Evolutionary conservation across 129 eudicot species (phyloP).

Genomic region (Apium graveolens): DNA sequence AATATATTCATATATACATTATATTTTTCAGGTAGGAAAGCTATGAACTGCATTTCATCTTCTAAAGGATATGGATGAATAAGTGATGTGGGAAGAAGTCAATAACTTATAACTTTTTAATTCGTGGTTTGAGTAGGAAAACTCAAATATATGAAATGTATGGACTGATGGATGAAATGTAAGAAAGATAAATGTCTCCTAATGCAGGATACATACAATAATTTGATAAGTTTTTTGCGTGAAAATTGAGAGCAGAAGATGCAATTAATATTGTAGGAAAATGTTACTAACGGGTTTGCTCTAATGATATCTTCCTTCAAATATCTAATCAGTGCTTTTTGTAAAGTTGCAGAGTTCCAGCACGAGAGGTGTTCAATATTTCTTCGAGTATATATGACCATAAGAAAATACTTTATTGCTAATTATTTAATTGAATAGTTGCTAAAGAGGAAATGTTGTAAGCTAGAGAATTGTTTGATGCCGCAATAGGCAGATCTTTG

Average conservation of each 20-base stretch:
- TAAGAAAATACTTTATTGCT: too few relatives aligned
- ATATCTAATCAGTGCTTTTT: too few relatives aligned
- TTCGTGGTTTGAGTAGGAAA: constrained; percentile 61
- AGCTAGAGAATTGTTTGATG: too few relatives aligned
- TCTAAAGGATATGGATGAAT: constrained; percentile 94
- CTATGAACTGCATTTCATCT: constrained; percentile 81
- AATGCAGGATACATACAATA: constrained; percentile 65
- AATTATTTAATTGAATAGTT: too few relatives aligned
- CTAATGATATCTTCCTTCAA: too few relatives aligned
- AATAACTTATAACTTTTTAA: constrained; percentile 71
- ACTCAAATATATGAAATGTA: constrained; percentile 80
- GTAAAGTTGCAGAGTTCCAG: too few relatives aligned
- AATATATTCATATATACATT: constrained; percentile 54
- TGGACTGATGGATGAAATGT: constrained; percentile 82
- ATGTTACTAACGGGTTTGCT: too few relatives aligned
- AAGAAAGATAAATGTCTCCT: constrained; percentile 64
- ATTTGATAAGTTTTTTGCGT: constrained; percentile 53
- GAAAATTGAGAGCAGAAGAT: constrained; percentile 58
- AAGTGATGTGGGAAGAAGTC: constrained; percentile 59
- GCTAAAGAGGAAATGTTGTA: too few relatives aligned
- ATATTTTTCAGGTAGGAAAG: constrained; percentile 62
- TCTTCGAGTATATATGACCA: too few relatives aligned
- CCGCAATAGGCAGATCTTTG: too few relatives aligned
- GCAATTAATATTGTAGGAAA: too few relatives aligned
- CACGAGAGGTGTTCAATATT: too few relatives aligned